These are phyloP conservation scores for Coriolopsis trogii DNA, from an alignment of 1,284 basidiomycete genomes.

Conservation along the genomic window DNA sequence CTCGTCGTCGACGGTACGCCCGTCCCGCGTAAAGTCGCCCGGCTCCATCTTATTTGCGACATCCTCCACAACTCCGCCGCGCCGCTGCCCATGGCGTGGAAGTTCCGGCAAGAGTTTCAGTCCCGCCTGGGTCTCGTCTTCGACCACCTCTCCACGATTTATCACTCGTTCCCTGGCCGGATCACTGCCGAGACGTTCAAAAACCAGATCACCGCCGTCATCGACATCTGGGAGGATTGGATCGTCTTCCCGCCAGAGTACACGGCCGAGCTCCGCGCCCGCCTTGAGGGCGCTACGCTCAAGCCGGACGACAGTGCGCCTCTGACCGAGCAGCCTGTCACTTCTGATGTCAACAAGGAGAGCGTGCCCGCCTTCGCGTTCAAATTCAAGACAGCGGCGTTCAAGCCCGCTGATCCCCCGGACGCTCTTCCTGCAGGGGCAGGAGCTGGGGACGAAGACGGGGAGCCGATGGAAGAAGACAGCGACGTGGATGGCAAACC, in stretches of 20 bases:
- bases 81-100: constrained; percentile 89
- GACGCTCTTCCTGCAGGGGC: constrained; percentile 29
- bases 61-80: constrained; percentile 97
- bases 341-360: constrained; percentile 32
- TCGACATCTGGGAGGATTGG: constrained; percentile 97
- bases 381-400: constrained; percentile 79
- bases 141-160: constrained; percentile 91
- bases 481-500: constrained; percentile 46
- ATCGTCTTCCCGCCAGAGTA: constrained; percentile 89
- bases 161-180: constrained; percentile 88
- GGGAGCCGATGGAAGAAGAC: constrained; percentile 48
- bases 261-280: constrained; percentile 67
- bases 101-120: constrained; percentile 92
- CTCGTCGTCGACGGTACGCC: constrained; percentile 86
- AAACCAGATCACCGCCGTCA: constrained; percentile 81
- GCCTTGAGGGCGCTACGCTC: constrained; percentile 67
- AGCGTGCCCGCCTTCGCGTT: constrained; percentile 44
- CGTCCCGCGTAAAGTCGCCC: constrained; percentile 93
- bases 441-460: constrained; percentile 49
- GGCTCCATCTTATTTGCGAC: constrained; percentile 94
- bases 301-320: constrained; percentile 36
- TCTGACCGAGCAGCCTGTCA: constrained; percentile 36
- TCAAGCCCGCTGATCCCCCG: constrained; percentile 62
- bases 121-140: constrained; percentile 86
- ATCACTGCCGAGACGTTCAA: constrained; percentile 95